Base-by-base conservation (phyloP, 2,329 filamentous ascomycete genomes). In the Paecilomyces niveus region DNA sequence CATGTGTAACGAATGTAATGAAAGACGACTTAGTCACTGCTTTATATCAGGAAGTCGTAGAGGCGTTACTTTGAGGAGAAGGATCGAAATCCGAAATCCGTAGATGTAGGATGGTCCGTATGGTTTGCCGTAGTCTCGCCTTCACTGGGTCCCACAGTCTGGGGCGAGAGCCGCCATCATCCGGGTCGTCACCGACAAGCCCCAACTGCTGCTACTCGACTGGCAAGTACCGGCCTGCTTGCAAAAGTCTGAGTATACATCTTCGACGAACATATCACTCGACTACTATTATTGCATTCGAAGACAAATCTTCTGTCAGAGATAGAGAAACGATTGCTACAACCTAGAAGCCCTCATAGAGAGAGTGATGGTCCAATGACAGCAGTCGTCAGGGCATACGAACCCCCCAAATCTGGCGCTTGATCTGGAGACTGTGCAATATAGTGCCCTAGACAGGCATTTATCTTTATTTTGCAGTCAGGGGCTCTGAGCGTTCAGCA, bases 391-490 rank as follows among this genome's bases (percentile, higher is more conserved):
- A 45, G 39, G 39, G n/a, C 35, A 45, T 9, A 45, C 6, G 39
- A 45, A 45, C 39, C 2, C n/a, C 39, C 39, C 8, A 45, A 45
- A 18, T 13, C n/a, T 33, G 15, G 18, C 39, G 10, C 4, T 8
- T 18, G 21, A n/a, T 29, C 21, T 21, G 6, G 45, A 45, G 10
- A 18, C n/a, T 15, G 45, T 4, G 9, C n/a, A 8, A 50, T 50
- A 21, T 15, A 18, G 45, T n/a, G n/a, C n/a, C 9, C 5, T 18
- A 50, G n/a, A 9, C 2, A 18, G 35, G 45, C 33, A 26, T 49
- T 61, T 56, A 60, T 65, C 53, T 7, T 49, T 55, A 21, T 39
- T 32, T 57, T 9, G 2, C 22, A 35, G 45, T n/a, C 32, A 10
- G 24, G 8, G 11, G 52, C 35, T 26, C 5, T 55, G 9, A 24